Conservation (phyloP, 306 rosid species). For the apple (Malus domestica) region ASM211411v1 NC_041791.1:8540501-8541000, state of each 20-base stretch:
- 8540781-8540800: not conserved
- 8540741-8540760: not conserved
- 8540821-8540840: slow-evolving; percentile 5
- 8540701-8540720: not conserved
- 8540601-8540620: not conserved
- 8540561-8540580: not conserved
- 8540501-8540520: too few relatives aligned
- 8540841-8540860: not conserved
- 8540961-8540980: not conserved
- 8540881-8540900: slow-evolving; percentile 23
- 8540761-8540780: not conserved
- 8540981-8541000: slow-evolving; percentile 18
- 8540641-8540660: not conserved
- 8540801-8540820: slow-evolving; percentile 2
- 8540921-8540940: slow-evolving; percentile 45
- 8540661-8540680: not conserved
- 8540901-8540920: slow-evolving; percentile 15
- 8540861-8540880: not conserved
- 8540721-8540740: not conserved
- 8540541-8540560: too few relatives aligned
- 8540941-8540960: slow-evolving; percentile 36
- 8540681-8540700: not conserved
- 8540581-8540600: not conserved
- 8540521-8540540: too few relatives aligned
- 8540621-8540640: not conserved